Conservation (phyloP, 2,329 filamentous ascomycete species). For the Verticillium tricorpus region DNA sequence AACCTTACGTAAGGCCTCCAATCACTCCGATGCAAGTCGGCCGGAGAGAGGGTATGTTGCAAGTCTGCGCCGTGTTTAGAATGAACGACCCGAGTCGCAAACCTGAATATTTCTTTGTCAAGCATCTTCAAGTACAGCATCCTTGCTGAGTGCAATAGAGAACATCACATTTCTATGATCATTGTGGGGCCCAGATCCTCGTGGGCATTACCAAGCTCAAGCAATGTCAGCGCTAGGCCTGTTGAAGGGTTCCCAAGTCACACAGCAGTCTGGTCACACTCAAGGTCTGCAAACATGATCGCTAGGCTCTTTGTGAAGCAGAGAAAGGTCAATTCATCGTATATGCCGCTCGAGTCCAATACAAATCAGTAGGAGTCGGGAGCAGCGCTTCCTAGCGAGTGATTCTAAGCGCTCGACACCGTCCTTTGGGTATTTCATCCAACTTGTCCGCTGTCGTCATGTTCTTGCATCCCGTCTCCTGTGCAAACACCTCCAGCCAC, state of each 20-base stretch:
- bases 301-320: background rate
- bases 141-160: too few species aligned
- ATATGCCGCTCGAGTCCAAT: background rate
- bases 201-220: too few species aligned
- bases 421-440: background rate
- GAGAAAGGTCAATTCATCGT: background rate
- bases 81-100: too few species aligned
- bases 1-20: background rate
- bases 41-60: too few species aligned
- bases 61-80: too few species aligned
- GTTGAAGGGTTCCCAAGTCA: background rate
- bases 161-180: too few species aligned
- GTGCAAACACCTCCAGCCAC: background rate
- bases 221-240: too few species aligned
- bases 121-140: too few species aligned
- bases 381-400: background rate
- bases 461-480: background rate
- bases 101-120: too few species aligned
- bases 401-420: background rate
- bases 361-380: background rate
- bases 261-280: background rate
- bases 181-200: too few species aligned
- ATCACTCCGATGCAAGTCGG: background rate
- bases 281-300: background rate
- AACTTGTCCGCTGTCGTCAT: background rate